phyloP scores from a whole-genome alignment of 2,329 filamentous ascomycete species.

The Paraconiothyrium sp. region DNA sequence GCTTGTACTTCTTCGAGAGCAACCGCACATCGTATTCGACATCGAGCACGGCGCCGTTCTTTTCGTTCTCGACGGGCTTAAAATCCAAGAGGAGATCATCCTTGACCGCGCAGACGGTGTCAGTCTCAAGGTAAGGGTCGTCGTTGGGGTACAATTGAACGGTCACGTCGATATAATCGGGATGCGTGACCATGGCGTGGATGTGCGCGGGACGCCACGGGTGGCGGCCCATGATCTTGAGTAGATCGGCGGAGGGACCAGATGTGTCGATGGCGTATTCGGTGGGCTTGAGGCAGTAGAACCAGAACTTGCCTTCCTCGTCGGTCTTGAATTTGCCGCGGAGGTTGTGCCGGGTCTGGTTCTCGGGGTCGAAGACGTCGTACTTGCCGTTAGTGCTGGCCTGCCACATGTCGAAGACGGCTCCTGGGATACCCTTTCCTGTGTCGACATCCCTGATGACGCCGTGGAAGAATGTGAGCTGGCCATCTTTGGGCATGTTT shows the following conservation, averaged over 20 bases:
- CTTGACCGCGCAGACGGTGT: slow-evolving; percentile 1
- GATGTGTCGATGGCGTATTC: slow-evolving; percentile 74
- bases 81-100: neutral
- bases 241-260: slow-evolving; percentile 62
- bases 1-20: slow-evolving; percentile 2
- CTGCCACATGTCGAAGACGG: slow-evolving; percentile 82
- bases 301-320: slow-evolving; percentile 74
- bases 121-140: neutral
- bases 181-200: slow-evolving; percentile 46
- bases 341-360: slow-evolving; percentile 77
- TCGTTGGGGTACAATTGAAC: neutral
- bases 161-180: neutral
- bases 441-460: slow-evolving; percentile 71
- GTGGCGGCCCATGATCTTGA: slow-evolving; percentile 65
- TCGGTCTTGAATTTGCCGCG: slow-evolving; percentile 79
- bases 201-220: slow-evolving; percentile 71
- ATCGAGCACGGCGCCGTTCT: neutral
- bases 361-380: slow-evolving; percentile 77
- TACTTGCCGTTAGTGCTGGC: slow-evolving; percentile 79
- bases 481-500: slow-evolving; percentile 64
- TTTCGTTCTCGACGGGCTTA: neutral
- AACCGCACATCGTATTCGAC: neutral
- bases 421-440: slow-evolving; percentile 71
- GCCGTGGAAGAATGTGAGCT: slow-evolving; percentile 74
- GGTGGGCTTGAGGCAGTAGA: slow-evolving; percentile 80